These are phyloP conservation scores for Scheffersomyces lignosus DNA, from an alignment of 805 yeast species.

Conservation along the genomic window DNA sequence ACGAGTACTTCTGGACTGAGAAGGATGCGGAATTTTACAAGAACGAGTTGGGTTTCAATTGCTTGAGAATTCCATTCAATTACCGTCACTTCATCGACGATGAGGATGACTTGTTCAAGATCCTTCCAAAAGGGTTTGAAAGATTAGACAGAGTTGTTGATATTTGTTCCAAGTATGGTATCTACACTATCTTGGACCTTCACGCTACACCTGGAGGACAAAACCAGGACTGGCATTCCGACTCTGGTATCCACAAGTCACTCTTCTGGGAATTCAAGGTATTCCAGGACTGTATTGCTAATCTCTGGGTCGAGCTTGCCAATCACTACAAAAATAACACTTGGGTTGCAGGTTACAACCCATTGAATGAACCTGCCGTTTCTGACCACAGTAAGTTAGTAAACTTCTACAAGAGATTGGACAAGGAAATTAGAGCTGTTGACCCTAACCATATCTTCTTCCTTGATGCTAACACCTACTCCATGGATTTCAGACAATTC, in stretches of 20 bases:
- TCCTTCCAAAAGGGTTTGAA: constrained; percentile 47
- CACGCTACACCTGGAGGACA: constrained; percentile 56
- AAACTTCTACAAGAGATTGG: constrained; percentile 38
- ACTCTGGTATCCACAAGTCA: constrained; percentile 47
- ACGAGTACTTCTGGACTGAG: constrained; percentile 55
- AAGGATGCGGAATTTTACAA: constrained; percentile 47
- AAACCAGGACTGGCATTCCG: constrained; percentile 56
- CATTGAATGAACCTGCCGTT: constrained; percentile 54
- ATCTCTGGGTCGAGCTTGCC: constrained; percentile 48
- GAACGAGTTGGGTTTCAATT: constrained; percentile 41
- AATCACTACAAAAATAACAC: constrained; percentile 44
- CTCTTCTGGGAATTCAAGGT: constrained; percentile 50
- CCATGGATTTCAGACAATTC: constrained; percentile 51
- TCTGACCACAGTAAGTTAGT: constrained; percentile 42
- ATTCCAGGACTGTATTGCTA: constrained; percentile 47
- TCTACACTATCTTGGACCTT: constrained; percentile 49
- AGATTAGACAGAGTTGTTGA: constrained; percentile 44
- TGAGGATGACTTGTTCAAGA: constrained; percentile 42
- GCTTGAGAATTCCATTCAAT: constrained; percentile 52
- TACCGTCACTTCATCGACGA: constrained; percentile 50
- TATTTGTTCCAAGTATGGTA: constrained; percentile 45
- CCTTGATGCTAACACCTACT: constrained; percentile 52
- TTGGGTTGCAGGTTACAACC: constrained; percentile 57
- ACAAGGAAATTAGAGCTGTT: constrained; percentile 39
- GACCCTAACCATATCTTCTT: constrained; percentile 51